Evolutionary conservation across 2,329 filamentous ascomycete genomes (phyloP), one percentile per base, ranked within the genome.

Genomic region (Colletotrichum phormii): DNA sequence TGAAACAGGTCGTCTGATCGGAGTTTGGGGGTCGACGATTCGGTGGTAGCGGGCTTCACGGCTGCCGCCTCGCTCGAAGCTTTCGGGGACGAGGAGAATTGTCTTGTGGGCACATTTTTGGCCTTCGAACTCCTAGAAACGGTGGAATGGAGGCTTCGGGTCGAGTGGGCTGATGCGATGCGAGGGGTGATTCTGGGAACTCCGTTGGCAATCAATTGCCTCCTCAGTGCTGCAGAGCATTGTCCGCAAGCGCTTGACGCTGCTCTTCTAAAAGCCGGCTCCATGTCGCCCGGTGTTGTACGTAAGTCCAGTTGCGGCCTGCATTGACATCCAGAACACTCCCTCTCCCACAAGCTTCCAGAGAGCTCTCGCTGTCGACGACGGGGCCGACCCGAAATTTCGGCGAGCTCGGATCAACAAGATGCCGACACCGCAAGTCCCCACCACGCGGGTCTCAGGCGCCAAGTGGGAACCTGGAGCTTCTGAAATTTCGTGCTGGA

Each of bases 1-100:
- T 99, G 96, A 86, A 98, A 99, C 69, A 99, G 92, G 80, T 98
- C 93, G 83, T 97, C 91, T 63, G 91, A 88, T 75, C 86, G 87
- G 31, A 97, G 87, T 59, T 78, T 79, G 29, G 80, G 72, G 22
- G 76, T 75, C 9, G 80, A 67, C 1, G 78, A 35, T 12, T 77
- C 69, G 7, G 78, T 64, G 12, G 70, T 68, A 12, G 72, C 64
- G 29, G 77, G 77, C n/a, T 72, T 76, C n/a, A 75, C 61, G 11
- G 79, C 76, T 15, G 76, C 74, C 42, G 80, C 79, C 68, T 82
- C 80, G 2, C 77, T 77, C 13, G 76, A 75, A 4, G 64, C 63
- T 7, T 73, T 77, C 1, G 78, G 33, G 49, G 77, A 79, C 35
- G 81, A 81, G 2, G 79, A 79, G 62, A 83, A 83, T 22, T 77